Evolutionary conservation across 225 moss, liverwort and hornwort genomes (phyloP).

Genomic region (Lunularia cruciata): DNA sequence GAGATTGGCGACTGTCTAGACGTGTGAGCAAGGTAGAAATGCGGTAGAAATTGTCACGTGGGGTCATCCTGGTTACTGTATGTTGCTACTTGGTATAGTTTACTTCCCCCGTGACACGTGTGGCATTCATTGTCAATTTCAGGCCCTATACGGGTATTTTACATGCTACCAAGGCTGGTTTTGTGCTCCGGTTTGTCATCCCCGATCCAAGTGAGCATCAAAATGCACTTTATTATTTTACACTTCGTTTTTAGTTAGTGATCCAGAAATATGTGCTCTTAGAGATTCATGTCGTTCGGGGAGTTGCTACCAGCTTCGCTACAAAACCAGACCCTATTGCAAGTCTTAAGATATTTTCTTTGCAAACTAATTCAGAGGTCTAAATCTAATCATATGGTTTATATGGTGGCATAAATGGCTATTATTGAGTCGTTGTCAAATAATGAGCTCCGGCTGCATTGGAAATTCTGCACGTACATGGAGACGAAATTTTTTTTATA

Average conservation of each 20-base stretch:
- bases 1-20: not conserved
- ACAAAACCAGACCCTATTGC: too few relatives aligned
- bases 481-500: not conserved
- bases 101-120: not conserved
- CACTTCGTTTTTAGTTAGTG: not conserved
- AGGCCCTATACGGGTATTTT: slow-evolving; percentile 62
- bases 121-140: slow-evolving; percentile 27
- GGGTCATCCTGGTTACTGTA: not conserved
- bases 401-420: too few relatives aligned
- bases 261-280: too few relatives aligned
- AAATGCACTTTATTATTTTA: not conserved
- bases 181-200: slow-evolving; percentile 64
- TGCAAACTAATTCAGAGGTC: not conserved
- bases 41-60: too few relatives aligned
- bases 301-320: too few relatives aligned
- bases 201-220: slow-evolving; percentile 52
- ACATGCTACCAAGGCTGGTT: slow-evolving; percentile 79
- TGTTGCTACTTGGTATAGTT: not conserved
- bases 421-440: too few relatives aligned
- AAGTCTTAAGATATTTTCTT: too few relatives aligned
- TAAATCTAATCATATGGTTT: not conserved
- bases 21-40: not conserved
- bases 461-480: too few relatives aligned
- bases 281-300: too few relatives aligned
- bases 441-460: too few relatives aligned